These are phyloP conservation scores for Camillea tinctor DNA, from an alignment of 2,329 filamentous ascomycete genomes.

Conservation along the genomic window DNA sequence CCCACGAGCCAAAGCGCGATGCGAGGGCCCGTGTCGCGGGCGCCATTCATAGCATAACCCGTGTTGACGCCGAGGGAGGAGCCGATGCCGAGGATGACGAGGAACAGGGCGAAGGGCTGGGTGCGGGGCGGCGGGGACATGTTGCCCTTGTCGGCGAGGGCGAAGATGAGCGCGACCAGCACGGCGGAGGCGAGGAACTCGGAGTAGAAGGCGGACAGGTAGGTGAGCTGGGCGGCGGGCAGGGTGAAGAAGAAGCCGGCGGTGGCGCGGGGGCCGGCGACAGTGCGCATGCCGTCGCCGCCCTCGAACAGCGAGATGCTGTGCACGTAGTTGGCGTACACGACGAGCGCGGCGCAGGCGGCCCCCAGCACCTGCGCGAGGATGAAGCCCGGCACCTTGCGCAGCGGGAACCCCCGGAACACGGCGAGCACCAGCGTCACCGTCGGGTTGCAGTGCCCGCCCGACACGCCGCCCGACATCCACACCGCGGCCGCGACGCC, in stretches of 20 bases:
- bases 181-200: slow-evolving; percentile 7
- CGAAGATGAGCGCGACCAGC: slow-evolving; percentile 3
- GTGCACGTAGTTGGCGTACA: slow-evolving; percentile 5
- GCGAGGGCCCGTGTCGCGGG: slow-evolving; percentile 4
- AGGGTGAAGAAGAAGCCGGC: slow-evolving; percentile 9
- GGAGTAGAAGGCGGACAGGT: slow-evolving; percentile 3
- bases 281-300: slow-evolving; percentile 1
- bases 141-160: slow-evolving; percentile 4
- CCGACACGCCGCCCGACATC: slow-evolving; percentile 17
- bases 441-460: slow-evolving; percentile 18
- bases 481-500: slow-evolving; percentile 7
- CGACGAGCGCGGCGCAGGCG: slow-evolving; percentile 10
- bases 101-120: slow-evolving; percentile 5
- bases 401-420: slow-evolving; percentile 16
- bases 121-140: slow-evolving; percentile 1
- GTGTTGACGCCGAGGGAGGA: slow-evolving; percentile 6
- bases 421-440: slow-evolving; percentile 14
- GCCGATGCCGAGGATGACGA: slow-evolving; percentile 6
- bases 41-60: slow-evolving; percentile 5
- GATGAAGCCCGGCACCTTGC: slow-evolving; percentile 14
- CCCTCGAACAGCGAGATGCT: slow-evolving; percentile 10
- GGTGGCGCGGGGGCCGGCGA: slow-evolving; percentile 3
- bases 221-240: slow-evolving; percentile 3
- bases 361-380: slow-evolving; percentile 15
- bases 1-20: slow-evolving; percentile 2